Evolutionary conservation across 2,329 filamentous ascomycete species (phyloP).

Genomic region (Clonostachys sp.): DNA sequence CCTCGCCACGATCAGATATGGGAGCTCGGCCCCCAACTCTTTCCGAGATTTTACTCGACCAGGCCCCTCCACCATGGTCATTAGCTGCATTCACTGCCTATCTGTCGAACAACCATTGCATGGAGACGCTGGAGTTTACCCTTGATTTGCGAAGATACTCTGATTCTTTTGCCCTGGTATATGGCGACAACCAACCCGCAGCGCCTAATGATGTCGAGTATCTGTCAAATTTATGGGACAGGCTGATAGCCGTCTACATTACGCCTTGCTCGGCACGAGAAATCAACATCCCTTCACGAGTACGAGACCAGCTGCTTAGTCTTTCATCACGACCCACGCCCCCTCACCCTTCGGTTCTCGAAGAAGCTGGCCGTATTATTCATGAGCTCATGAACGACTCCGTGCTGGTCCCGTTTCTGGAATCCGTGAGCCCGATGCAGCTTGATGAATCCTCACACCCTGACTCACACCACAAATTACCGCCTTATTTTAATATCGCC

Average conservation of each 20-base stretch:
- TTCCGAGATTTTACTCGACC: conserved; percentile 82
- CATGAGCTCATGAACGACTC: conserved; percentile 98
- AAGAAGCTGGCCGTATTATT: conserved; percentile 80
- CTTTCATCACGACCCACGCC: conserved; percentile 53
- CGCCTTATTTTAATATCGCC: conserved; percentile 13
- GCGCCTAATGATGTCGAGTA: conserved; percentile 50
- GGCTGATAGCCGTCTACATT: conserved; percentile 87
- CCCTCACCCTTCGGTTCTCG: conserved; percentile 68
- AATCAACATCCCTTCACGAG: conserved; percentile 83
- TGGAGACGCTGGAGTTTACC: conserved; percentile 95
- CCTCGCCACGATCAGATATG: conserved; percentile 23
- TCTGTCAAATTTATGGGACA: conserved; percentile 78
- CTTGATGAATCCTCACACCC: conserved; percentile 26
- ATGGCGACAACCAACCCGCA: conserved; percentile 34
- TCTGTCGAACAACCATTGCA: conserved; percentile 91
- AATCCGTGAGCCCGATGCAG: conserved; percentile 45
- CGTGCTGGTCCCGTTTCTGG: conserved; percentile 86
- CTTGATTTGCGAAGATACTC: conserved; percentile 84
- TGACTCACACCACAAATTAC: conserved; percentile 32
- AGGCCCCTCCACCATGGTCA: conserved; percentile 83
- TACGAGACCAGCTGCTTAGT: conserved; percentile 74
- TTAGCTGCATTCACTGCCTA: conserved; percentile 93
- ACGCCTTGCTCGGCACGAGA: conserved; percentile 78
- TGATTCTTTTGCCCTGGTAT: conserved; percentile 39
- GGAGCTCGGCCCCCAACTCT: conserved; percentile 58